Evolutionary conservation across 176 grass and related monocot genomes (phyloP).

Genomic region (Lolium rigidum): DNA sequence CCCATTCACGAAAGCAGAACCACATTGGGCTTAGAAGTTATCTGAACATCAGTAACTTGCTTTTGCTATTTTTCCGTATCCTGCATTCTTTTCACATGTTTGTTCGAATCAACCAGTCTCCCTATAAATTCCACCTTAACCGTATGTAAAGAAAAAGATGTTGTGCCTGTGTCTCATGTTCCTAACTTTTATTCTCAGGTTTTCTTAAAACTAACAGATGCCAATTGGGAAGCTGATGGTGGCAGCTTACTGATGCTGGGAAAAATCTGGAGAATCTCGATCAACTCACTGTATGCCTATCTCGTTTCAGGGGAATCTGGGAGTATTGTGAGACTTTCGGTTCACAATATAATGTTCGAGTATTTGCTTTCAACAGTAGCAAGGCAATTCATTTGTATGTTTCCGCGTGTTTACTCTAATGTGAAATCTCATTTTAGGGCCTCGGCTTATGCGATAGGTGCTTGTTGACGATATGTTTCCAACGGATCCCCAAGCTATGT

Average conservation of each 20-base stretch:
- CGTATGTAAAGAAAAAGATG: neutral
- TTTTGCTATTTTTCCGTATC: neutral
- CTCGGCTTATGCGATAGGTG: neutral
- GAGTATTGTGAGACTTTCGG: neutral
- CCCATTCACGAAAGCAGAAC: neutral
- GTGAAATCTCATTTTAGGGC: neutral
- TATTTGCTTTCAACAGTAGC: neutral
- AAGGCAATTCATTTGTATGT: neutral
- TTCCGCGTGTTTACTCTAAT: neutral
- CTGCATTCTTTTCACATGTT: neutral
- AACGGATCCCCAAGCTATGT: neutral
- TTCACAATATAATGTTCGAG: neutral
- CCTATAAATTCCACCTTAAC: neutral
- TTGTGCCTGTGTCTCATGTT: neutral
- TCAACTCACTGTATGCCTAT: neutral
- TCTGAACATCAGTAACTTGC: neutral
- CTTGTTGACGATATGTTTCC: neutral
- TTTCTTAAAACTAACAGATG: constrained; percentile 3
- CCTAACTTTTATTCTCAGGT: neutral
- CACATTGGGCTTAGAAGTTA: neutral
- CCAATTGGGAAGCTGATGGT: constrained; percentile 1
- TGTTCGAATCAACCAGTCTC: neutral
- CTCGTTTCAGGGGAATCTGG: neutral
- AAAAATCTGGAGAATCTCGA: neutral
- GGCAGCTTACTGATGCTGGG: constrained; percentile 2